A percentile compares a stretch with the other conserved stretches of the same genome.
These are phyloP conservation scores for Termitomyces titanicus DNA, from an alignment of 768 basidiomycete genomes.

Conservation along the genomic window DNA sequence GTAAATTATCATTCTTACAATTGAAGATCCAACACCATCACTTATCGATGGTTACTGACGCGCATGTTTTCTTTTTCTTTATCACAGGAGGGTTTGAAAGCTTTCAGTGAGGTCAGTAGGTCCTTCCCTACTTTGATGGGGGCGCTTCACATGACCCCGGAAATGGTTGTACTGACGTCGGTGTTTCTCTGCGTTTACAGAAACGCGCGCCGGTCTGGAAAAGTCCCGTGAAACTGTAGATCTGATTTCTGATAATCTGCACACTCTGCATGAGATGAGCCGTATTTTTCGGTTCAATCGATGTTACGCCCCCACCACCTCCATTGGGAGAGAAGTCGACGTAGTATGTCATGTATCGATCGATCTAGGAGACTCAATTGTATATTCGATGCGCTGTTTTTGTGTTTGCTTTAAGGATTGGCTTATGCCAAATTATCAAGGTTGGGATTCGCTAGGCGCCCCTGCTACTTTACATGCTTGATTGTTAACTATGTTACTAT, in stretches of 20 bases:
- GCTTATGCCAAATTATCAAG: too few species aligned
- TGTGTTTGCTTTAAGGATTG: too few species aligned
- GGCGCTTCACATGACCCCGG: background rate
- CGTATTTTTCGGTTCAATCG: background rate
- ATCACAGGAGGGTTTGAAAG: constrained; percentile 63
- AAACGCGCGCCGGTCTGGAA: constrained; percentile 49
- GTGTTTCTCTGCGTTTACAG: constrained; percentile 13
- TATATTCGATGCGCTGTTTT: too few species aligned
- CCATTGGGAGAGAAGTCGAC: too few species aligned
- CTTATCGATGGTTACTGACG: background rate
- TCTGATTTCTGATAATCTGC: background rate
- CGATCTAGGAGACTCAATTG: too few species aligned
- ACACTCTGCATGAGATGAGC: background rate
- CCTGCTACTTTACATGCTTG: too few species aligned
- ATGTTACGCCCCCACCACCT: too few species aligned
- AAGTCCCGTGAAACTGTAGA: constrained; percentile 53
- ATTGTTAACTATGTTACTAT: too few species aligned
- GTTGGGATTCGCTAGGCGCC: too few species aligned
- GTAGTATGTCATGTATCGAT: too few species aligned
- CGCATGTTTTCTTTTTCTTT: background rate
- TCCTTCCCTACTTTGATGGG: background rate
- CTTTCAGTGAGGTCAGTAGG: constrained; percentile 58
- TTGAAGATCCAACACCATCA: background rate
- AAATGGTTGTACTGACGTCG: background rate
- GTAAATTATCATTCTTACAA: constrained; percentile 28